Evolutionary conservation across 768 basidiomycete species (phyloP), one percentile per base, ranked within the genome.

Genomic region (Phylloporus rhodoxanthus): DNA sequence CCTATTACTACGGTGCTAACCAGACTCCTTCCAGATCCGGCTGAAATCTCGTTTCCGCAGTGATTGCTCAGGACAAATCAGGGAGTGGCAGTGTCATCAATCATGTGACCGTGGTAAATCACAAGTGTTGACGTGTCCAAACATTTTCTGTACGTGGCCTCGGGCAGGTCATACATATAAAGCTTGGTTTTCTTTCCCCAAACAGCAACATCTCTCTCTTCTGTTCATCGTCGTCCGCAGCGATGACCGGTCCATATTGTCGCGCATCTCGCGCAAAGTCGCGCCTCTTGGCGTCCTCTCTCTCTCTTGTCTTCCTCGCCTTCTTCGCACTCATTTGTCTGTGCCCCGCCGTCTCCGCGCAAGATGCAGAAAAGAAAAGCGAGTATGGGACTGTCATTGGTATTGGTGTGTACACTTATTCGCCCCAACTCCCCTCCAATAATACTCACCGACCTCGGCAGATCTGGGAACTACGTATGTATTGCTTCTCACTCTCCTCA

Each of bases 321-420:
- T 68, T 89, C 68, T 57, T 90, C 53, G 86, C 90, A 50, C 61
- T 92, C 64, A 63, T 90, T 65, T 82, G 80, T 65, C 72, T 91
- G 56, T 82, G 79, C 61, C 85, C 88, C 15, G 73, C 75, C 28
- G 79, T 76, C 47, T 72, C 69, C 44, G 91, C 89, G 39, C 81
- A 86, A 57, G 85, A 84, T 30, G 51, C 29, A 10, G 69, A 68
- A 32, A 72, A 73, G 56, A 72, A 70, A 58, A 72, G 76, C 50
- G 87, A 93, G 62, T 93, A 88, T 68, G 92, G 93, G 49, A 87
- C 87, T 32, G 91, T 95, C 33, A 95, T 95, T 66, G 93, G 90
- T 79, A 90, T 91, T 65, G 87, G 86, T 89, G 57, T 42, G 83
- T 72, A 49, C 11, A n/a, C 13, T 2, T 15, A 10, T 17, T 2